Evolutionary conservation across 345 rosid species (phyloP).

Genomic region (Laguncularia racemosa): DNA sequence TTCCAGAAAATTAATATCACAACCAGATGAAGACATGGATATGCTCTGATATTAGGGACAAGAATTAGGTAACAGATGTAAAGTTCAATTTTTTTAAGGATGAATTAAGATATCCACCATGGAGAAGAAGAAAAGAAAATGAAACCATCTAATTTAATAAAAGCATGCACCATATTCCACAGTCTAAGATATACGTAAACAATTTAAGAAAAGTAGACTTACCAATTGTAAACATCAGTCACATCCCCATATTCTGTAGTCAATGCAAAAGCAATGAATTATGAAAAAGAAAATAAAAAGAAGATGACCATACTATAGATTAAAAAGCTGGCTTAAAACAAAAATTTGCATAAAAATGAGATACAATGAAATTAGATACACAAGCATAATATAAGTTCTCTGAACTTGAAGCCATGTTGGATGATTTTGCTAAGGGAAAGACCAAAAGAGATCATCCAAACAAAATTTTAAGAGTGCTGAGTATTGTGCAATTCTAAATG

Average conservation of each 20-base stretch:
- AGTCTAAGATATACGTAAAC: neutral
- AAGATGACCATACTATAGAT: neutral
- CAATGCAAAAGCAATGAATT: slow-evolving; percentile 7
- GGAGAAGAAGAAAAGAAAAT: too few species aligned
- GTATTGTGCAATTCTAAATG: neutral
- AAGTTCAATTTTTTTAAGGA: too few species aligned
- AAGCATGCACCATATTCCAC: too few species aligned
- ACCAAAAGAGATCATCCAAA: too few species aligned
- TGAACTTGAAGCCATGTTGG: neutral
- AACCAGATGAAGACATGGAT: too few species aligned
- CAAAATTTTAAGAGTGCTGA: neutral
- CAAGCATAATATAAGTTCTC: neutral
- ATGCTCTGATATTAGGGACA: too few species aligned
- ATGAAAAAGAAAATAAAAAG: slow-evolving; percentile 9
- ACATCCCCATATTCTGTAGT: slow-evolving; percentile 89
- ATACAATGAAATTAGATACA: neutral
- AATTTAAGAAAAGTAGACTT: slow-evolving; percentile 13
- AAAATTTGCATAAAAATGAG: neutral
- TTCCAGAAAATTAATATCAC: too few species aligned
- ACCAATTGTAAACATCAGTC: slow-evolving; percentile 95
- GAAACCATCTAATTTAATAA: too few species aligned
- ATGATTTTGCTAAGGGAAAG: neutral
- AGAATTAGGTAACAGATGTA: too few species aligned
- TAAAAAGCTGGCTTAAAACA: neutral
- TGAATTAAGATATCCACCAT: too few species aligned